A percentile compares a stretch with the other conserved stretches of the same genome.
Conservation (phyloP, 2,329 filamentous ascomycete genomes). For the Fusarium buxicola region DNA sequence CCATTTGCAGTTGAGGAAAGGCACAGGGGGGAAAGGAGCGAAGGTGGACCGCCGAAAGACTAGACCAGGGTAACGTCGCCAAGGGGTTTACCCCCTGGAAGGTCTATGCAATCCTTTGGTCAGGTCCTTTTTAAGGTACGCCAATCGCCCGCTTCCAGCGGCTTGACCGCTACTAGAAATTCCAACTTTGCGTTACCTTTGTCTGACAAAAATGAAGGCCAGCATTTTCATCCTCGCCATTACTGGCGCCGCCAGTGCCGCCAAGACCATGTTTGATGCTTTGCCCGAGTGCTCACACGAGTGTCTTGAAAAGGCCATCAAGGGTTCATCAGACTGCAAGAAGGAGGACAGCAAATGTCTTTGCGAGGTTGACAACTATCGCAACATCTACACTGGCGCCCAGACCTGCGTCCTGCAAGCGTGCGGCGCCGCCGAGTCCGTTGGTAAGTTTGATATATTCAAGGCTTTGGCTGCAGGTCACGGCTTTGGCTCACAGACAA, state of each 20-base stretch:
- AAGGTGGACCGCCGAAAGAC: background rate
- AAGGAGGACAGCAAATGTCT: constrained; percentile 39
- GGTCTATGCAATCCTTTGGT: background rate
- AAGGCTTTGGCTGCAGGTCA: background rate
- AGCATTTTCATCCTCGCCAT: constrained; percentile 24
- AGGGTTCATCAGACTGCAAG: constrained; percentile 33
- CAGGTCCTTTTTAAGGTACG: background rate
- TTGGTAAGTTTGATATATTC: constrained; percentile 20
- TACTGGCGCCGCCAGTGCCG: constrained; percentile 20
- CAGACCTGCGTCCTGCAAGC: constrained; percentile 57
- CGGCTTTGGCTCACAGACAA: background rate
- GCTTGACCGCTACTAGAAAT: background rate
- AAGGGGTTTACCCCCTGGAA: background rate
- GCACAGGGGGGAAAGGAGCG: no score
- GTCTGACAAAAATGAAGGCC: constrained; percentile 29
- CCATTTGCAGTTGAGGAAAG: constrained; percentile 5
- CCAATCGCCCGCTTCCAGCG: background rate
- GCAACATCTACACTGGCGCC: constrained; percentile 54
- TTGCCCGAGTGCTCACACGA: constrained; percentile 38
- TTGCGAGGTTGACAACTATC: constrained; percentile 45
- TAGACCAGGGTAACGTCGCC: constrained; percentile 1
- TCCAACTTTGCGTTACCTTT: background rate
- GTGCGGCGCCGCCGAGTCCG: constrained; percentile 52
- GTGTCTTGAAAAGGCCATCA: constrained; percentile 37
- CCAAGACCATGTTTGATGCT: constrained; percentile 34